Evolutionary conservation across 2,329 filamentous ascomycete genomes (phyloP), one percentile per base, ranked within the genome.

Genomic region (Plenodomus tracheiphilus): DNA sequence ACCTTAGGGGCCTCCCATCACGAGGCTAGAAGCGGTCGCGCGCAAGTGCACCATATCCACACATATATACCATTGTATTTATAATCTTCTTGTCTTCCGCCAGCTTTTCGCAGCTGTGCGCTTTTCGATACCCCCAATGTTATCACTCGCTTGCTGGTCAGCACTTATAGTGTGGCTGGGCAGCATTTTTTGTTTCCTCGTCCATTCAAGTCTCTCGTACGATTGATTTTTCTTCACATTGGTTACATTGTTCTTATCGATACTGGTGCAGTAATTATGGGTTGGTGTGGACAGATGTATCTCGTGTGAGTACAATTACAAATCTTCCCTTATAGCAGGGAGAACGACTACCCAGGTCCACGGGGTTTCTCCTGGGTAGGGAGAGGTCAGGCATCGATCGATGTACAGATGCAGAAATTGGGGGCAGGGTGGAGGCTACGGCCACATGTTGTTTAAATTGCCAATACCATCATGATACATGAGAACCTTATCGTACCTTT

Each of bases 171-270:
- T 41, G 16, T 41, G 16, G 41, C 39, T 36, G 28, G 36, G 38
- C 41, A 21, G 25, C 43, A 17, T 40, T 53, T 39, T 44, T 19
- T 40, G 18, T 37, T 44, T 38, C 39, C 15, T 35, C 43, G 32
- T 38, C 15, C 45, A 17, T 16, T 19, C 72, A 74, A n/a, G n/a
- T n/a, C n/a, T 74, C 71, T 74, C 71, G 69, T 74, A 64, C 72
- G 72, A 74, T 70, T 72, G 72, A 75, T 70, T 73, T 41, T 19
- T 39, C 35, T 34, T 30, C 28, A 17, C 15, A 15, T 7, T 35
- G 7, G 28, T 32, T 15, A 4, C 13, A 32, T 11, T 32, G 9
- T 32, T 32, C 28, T 15, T 32, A 32, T 32, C 28, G 28, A 15
- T 32, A 32, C 28, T 32, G 15, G 6, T 32, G 9, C 15, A 10